Evolutionary conservation across 495 filamentous ascomycete genomes (phyloP).

Genomic region (Lasiosphaeria miniovina): DNA sequence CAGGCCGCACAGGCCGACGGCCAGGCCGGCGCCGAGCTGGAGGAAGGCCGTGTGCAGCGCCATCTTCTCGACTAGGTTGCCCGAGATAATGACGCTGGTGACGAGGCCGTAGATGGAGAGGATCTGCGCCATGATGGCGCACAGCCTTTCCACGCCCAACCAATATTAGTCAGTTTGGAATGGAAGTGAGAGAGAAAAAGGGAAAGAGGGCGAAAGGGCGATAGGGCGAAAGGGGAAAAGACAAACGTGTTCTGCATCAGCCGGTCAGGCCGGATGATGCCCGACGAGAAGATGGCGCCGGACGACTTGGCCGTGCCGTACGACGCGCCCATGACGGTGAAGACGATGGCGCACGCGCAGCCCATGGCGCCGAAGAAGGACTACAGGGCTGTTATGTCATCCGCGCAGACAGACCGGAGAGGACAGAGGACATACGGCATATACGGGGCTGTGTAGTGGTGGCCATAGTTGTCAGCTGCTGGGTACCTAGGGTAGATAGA

Average conservation of each 20-base stretch:
- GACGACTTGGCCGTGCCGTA: conserved; percentile 86
- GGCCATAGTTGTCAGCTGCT: conserved; percentile 1
- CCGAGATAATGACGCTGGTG: conserved; percentile 45
- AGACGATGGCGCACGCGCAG: conserved; percentile 63
- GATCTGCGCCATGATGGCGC: conserved; percentile 78
- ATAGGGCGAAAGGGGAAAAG: background rate
- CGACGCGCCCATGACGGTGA: conserved; percentile 72
- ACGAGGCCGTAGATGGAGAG: conserved; percentile 62
- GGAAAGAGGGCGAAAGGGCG: background rate
- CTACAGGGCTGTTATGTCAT: conserved; percentile 17
- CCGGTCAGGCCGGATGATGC: conserved; percentile 61
- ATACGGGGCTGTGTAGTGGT: conserved; percentile 35
- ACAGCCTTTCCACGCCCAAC: conserved; percentile 46
- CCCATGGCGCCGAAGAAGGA: conserved; percentile 52
- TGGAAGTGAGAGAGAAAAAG: background rate
- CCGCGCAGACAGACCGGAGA: background rate
- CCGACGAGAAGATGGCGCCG: conserved; percentile 72
- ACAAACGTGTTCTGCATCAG: conserved; percentile 69
- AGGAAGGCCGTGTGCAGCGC: conserved; percentile 46
- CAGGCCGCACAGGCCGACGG: conserved; percentile 56
- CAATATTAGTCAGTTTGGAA: conserved; percentile 1
- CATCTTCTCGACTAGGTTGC: conserved; percentile 42
- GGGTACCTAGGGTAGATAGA: background rate
- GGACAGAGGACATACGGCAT: conserved; percentile 33
- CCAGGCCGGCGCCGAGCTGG: conserved; percentile 45